phyloP scores from a whole-genome alignment of 176 grass and related monocot species.

The Lolium multiflorum region DNA sequence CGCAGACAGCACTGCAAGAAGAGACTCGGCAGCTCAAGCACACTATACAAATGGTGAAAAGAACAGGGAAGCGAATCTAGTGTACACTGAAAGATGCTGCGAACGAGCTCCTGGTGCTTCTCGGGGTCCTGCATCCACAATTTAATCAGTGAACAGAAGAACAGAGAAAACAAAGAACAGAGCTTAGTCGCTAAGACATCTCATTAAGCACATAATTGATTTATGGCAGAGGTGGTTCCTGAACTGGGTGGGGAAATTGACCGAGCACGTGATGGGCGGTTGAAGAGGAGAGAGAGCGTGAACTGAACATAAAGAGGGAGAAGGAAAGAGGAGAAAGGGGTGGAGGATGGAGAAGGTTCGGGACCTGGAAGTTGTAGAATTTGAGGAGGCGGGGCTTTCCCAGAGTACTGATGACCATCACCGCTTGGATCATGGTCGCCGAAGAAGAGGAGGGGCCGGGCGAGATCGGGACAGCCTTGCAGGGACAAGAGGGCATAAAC shows the following conservation, averaged over 20 bases:
- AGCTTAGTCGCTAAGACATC: neutral
- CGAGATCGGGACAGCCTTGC: constrained; percentile 17
- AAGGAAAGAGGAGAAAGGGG: neutral
- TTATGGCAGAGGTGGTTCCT: no score
- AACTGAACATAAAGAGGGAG: neutral
- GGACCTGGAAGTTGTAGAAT: constrained; percentile 88
- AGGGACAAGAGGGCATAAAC: neutral
- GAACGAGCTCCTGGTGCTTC: constrained; percentile 86
- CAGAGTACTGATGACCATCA: constrained; percentile 94
- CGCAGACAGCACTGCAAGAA: constrained; percentile 70
- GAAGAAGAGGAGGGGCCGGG: neutral
- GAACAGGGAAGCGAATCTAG: neutral
- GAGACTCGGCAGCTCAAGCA: constrained; percentile 4
- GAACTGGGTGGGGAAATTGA: constrained; percentile 34
- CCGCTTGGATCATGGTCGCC: constrained; percentile 81
- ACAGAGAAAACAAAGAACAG: neutral
- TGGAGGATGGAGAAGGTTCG: neutral
- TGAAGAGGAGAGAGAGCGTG: neutral
- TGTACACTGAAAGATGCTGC: constrained; percentile 66
- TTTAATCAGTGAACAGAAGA: neutral
- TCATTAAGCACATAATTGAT: no score
- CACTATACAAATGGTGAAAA: neutral
- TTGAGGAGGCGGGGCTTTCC: constrained; percentile 89
- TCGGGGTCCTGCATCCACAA: constrained; percentile 67
- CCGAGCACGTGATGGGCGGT: constrained; percentile 16